Base-by-base conservation (phyloP, 805 yeast species). In the Yarrowia hollandica region DNA sequence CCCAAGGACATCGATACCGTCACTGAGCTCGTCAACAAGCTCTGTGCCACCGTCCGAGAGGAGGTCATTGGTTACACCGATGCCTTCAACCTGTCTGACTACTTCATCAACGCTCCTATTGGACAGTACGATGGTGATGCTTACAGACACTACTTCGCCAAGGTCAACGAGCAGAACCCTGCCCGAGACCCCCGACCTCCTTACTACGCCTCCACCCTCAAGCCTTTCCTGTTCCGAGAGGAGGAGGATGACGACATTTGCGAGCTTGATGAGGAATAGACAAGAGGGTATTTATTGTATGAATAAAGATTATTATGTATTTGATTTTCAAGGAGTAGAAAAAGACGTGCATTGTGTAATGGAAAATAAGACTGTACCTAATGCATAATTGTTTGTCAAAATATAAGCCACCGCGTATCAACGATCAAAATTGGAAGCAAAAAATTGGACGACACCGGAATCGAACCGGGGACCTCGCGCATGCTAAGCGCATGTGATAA, bases 101-200 rank as follows among this genome's bases (percentile, higher is more conserved):
- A 79, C 69, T 81, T 86, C 75, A 79, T 90, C 68, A 88, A 90
- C 71, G 83, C 96, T 0, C 84, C 94, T 4, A 79, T 90, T 60
- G 97, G 97, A 46, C 79, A 77, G 60, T 85, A 79, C 72, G 83
- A 87, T 66, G 97, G 97, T 61, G 85, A 90, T 70, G 84, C 88
- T 60, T 90, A 90, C 74, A 83, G 84, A 68, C 83, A 87, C 71
- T 90, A 90, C 74, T 85, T 85, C 68, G 73, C 68, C 22, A 75
- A 76, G 60, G 85, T 85, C 61, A 82, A 81, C 67, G 82, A 83
- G 60, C 82, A 84, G 15, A 68, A 74, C 52, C 68, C 72, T 8
- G 64, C 67, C 26, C 52, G 63, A 26, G 70, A 71, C 12, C 75
- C 81, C 62, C 82, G 84, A 66, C 86, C 92, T 12, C 81, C 83